These are phyloP conservation scores for Phytopythium aichiense DNA, from an alignment of 352 stramenopile genomes.

Conservation along the genomic window DNA sequence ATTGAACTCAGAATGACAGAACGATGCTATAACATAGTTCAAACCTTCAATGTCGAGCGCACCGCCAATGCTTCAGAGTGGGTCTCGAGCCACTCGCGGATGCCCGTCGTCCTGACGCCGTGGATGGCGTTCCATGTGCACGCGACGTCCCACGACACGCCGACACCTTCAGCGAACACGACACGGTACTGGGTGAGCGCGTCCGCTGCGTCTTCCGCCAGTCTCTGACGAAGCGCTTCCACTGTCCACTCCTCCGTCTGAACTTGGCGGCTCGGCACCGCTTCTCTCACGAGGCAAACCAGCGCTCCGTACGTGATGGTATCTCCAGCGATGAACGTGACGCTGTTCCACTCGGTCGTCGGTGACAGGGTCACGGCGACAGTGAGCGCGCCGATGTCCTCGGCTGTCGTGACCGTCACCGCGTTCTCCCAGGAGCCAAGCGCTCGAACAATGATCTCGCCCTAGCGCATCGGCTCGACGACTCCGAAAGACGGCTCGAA, in stretches of 20 bases:
- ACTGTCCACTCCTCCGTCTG: not conserved
- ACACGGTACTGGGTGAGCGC: not conserved
- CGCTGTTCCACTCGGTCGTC: not conserved
- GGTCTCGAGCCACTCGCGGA: not conserved
- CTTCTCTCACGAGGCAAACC: not conserved
- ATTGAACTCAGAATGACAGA: too few species aligned
- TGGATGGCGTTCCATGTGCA: not conserved
- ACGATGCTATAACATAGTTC: too few species aligned
- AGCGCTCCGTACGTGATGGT: not conserved
- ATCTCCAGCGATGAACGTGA: not conserved
- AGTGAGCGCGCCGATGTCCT: not conserved
- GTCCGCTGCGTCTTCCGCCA: not conserved
- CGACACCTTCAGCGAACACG: not conserved
- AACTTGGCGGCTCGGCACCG: not conserved
- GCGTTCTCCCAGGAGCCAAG: not conserved
- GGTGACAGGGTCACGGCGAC: not conserved
- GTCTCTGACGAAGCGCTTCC: not conserved
- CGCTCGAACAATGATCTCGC: not conserved
- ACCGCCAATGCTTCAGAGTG: not conserved
- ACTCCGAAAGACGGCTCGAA: not conserved
- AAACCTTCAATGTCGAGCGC: too few species aligned
- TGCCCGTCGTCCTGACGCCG: not conserved
- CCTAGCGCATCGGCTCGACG: not conserved
- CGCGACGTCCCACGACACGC: not conserved
- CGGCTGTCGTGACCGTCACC: not conserved